phyloP scores from a whole-genome alignment of 1,139 yeast species.

The Scheffersomyces insectosa region DNA sequence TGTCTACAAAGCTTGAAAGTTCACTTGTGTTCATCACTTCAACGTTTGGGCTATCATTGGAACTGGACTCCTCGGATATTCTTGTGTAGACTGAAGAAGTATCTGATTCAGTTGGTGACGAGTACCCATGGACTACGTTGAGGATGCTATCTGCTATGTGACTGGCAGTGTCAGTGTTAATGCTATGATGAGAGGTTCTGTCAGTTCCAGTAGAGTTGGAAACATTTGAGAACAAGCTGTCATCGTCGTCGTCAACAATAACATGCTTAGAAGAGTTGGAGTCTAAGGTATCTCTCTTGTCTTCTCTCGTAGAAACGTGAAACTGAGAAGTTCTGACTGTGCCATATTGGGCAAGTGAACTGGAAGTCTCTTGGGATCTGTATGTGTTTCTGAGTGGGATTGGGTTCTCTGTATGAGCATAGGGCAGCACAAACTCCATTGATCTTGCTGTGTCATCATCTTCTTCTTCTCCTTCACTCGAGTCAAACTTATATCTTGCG shows the following conservation, averaged over 20 bases:
- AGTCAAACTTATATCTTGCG: too few species aligned
- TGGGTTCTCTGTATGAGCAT: too few species aligned
- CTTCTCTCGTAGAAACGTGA: not conserved
- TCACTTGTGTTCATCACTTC: too few species aligned
- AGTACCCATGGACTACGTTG: conserved; percentile 7
- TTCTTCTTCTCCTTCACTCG: too few species aligned
- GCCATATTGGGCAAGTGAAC: too few species aligned
- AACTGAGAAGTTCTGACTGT: not conserved
- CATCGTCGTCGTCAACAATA: conserved; percentile 19
- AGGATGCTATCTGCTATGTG: conserved; percentile 8
- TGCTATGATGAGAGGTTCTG: conserved; percentile 1
- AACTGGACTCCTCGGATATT: too few species aligned
- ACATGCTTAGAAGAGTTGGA: conserved; percentile 11
- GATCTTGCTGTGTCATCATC: too few species aligned
- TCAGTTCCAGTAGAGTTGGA: not conserved
- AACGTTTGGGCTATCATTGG: too few species aligned
- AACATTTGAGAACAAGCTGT: conserved; percentile 24
- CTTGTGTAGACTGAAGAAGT: conserved; percentile 3
- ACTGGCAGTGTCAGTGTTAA: conserved; percentile 5
- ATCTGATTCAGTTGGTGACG: not conserved
- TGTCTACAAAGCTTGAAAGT: too few species aligned
- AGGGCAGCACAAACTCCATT: too few species aligned
- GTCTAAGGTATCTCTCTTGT: conserved; percentile 2
- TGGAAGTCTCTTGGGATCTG: too few species aligned
- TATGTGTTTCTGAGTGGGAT: too few species aligned